These are phyloP conservation scores for Thamnidium elegans DNA, from an alignment of 192 early-diverging fungal genomes.

Conservation along the genomic window DNA sequence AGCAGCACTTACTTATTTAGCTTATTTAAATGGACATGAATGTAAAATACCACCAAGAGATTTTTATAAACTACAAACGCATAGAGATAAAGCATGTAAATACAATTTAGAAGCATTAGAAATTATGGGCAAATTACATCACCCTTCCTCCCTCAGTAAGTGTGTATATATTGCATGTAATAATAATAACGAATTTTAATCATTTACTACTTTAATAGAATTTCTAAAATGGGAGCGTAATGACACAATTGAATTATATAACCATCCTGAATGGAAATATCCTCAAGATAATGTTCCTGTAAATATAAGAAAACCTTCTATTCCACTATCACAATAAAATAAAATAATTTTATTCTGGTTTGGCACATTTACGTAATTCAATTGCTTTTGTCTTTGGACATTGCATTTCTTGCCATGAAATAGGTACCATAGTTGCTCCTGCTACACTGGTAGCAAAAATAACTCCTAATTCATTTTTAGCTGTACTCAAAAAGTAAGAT, in stretches of 20 bases:
- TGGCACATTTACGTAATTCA: slow-evolving; percentile 95
- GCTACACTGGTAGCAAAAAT: slow-evolving; percentile 87
- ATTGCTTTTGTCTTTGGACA: slow-evolving; percentile 84
- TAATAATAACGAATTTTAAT: background rate
- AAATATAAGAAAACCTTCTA: slow-evolving; percentile 3
- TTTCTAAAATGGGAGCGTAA: slow-evolving; percentile 22
- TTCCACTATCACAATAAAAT: background rate
- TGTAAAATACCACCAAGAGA: slow-evolving; percentile 36
- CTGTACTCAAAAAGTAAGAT: slow-evolving; percentile 89
- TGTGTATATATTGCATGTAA: background rate
- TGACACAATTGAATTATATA: slow-evolving; percentile 25
- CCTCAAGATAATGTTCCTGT: slow-evolving; percentile 10
- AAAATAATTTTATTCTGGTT: slow-evolving; percentile 58
- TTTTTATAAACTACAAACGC: slow-evolving; percentile 46
- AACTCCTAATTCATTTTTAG: slow-evolving; percentile 90
- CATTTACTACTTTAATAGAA: slow-evolving; percentile 4
- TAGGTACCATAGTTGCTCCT: slow-evolving; percentile 83
- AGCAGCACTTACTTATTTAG: slow-evolving; percentile 49
- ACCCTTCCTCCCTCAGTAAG: slow-evolving; percentile 35
- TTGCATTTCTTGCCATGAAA: slow-evolving; percentile 98
- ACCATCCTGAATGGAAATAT: slow-evolving; percentile 36
- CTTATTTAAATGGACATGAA: slow-evolving; percentile 33
- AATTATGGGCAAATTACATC: slow-evolving; percentile 10
- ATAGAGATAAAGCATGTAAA: slow-evolving; percentile 46
- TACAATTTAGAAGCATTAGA: slow-evolving; percentile 34